Evolutionary conservation across 129 eudicot genomes (phyloP).

Genomic region (Sambucus nigra): DNA sequence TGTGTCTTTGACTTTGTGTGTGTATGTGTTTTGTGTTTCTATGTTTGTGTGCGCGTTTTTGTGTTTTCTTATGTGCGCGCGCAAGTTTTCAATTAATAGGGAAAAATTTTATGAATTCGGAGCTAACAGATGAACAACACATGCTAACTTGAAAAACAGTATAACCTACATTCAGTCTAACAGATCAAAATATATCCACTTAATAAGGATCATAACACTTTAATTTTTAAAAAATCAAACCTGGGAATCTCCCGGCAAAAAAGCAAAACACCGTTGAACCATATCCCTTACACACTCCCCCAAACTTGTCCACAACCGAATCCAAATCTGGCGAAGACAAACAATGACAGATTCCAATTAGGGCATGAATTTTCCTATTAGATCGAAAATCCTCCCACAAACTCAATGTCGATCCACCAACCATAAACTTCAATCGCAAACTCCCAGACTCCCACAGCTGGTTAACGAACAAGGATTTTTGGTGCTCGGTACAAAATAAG

Average conservation of each 20-base stretch:
- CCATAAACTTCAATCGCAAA: constrained; percentile 65
- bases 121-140: no score
- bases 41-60: no score
- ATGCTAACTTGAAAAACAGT: no score
- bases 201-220: no score
- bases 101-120: no score
- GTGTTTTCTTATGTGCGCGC: no score
- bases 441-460: constrained; percentile 87
- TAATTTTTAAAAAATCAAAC: no score
- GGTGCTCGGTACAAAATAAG: constrained; percentile 86
- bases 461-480: constrained; percentile 66
- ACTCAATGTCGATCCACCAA: constrained; percentile 70
- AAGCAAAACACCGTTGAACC: constrained; percentile 75
- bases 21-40: no score
- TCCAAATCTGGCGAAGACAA: constrained; percentile 73
- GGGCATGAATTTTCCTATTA: constrained; percentile 61
- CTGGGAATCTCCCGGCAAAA: constrained; percentile 82
- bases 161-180: no score
- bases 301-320: constrained; percentile 31
- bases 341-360: constrained; percentile 82
- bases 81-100: no score
- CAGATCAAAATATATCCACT: no score
- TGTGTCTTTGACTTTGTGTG: no score
- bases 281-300: constrained; percentile 41
- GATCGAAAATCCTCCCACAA: constrained; percentile 96